These are phyloP conservation scores for Zygotorulaspora mrakii DNA, from an alignment of 1,139 yeast species.

Conservation along the genomic window DNA sequence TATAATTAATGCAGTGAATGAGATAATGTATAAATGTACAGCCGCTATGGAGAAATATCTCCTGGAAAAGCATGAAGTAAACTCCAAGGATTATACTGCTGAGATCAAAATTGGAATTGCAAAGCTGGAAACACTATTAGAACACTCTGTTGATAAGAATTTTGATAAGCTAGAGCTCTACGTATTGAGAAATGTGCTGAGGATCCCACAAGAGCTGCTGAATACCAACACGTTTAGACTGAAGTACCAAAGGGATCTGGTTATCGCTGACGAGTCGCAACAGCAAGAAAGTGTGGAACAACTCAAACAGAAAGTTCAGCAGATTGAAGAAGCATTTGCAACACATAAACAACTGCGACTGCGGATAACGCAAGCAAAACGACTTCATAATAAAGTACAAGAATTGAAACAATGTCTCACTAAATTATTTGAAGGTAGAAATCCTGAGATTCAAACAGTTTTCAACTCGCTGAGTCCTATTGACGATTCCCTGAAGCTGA, in stretches of 20 bases:
- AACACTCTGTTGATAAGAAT: conserved; percentile 73
- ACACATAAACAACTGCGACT: conserved; percentile 20
- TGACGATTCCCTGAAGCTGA: conserved; percentile 30
- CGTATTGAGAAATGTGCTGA: conserved; percentile 69
- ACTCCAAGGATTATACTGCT: conserved; percentile 31
- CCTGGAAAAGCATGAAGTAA: conserved; percentile 32
- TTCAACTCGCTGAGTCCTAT: conserved; percentile 28
- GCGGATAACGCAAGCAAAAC: conserved; percentile 15
- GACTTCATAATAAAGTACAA: conserved; percentile 16
- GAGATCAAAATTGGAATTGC: conserved; percentile 79
- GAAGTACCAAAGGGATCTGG: conserved; percentile 62
- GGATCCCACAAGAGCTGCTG: conserved; percentile 65
- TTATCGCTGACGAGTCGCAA: conserved; percentile 15
- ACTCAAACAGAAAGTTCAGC: conserved; percentile 19
- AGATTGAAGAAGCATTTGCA: conserved; percentile 21
- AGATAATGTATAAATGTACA: conserved; percentile 77
- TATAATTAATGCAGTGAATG: conserved; percentile 84
- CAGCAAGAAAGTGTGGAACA: conserved; percentile 13
- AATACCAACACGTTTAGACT: conserved; percentile 64
- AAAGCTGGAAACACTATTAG: conserved; percentile 72
- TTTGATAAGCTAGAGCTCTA: conserved; percentile 87
- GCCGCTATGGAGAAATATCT: conserved; percentile 73
- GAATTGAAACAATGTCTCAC: conserved; percentile 22
- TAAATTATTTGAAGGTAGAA: conserved; percentile 15
- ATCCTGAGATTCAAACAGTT: conserved; percentile 12